Percentiles rank a stretch among this genome's conserved stretches.
Conservation (phyloP, 2,329 filamentous ascomycete species). For the Phaeosphaeriaceae sp. region DNA sequence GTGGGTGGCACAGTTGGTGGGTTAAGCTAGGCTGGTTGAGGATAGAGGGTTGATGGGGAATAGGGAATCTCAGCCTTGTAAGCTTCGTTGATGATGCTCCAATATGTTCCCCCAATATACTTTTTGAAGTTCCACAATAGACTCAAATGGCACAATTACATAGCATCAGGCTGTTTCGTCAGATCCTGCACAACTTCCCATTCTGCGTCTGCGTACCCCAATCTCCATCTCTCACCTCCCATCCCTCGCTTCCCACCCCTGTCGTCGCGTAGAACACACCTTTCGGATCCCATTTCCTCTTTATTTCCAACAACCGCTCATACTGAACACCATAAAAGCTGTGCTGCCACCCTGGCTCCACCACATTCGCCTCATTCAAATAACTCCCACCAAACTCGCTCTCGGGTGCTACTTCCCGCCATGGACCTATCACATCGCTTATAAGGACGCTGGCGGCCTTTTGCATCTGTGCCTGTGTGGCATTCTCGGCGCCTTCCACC, state of each 20-base stretch:
- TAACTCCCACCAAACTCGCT: slow-evolving; percentile 27
- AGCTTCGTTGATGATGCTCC: too few species aligned
- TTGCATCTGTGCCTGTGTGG: slow-evolving; percentile 7
- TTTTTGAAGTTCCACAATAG: background rate
- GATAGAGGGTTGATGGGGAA: too few species aligned
- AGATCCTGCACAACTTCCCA: slow-evolving; percentile 15
- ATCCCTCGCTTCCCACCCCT: slow-evolving; percentile 37
- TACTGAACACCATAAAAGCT: slow-evolving; percentile 36
- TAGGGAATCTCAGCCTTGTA: background rate
- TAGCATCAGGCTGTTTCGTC: too few species aligned
- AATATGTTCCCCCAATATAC: background rate
- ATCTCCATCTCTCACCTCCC: slow-evolving; percentile 22
- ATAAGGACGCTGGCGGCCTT: slow-evolving; percentile 5
- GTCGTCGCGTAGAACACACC: slow-evolving; percentile 37
- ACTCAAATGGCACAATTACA: too few species aligned
- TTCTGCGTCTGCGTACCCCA: slow-evolving; percentile 16
- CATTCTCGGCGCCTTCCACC: slow-evolving; percentile 6
- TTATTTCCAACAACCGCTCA: slow-evolving; percentile 28
- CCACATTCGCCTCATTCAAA: slow-evolving; percentile 35
- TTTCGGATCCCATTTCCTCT: slow-evolving; percentile 40
- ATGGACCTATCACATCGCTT: slow-evolving; percentile 16
- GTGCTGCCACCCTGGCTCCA: slow-evolving; percentile 27
- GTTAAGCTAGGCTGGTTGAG: background rate
- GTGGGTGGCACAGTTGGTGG: background rate
- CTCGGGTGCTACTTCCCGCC: slow-evolving; percentile 19